These are phyloP conservation scores for Fraxinus albicans DNA, from an alignment of 305 asterid species.

Conservation along the genomic window DNA sequence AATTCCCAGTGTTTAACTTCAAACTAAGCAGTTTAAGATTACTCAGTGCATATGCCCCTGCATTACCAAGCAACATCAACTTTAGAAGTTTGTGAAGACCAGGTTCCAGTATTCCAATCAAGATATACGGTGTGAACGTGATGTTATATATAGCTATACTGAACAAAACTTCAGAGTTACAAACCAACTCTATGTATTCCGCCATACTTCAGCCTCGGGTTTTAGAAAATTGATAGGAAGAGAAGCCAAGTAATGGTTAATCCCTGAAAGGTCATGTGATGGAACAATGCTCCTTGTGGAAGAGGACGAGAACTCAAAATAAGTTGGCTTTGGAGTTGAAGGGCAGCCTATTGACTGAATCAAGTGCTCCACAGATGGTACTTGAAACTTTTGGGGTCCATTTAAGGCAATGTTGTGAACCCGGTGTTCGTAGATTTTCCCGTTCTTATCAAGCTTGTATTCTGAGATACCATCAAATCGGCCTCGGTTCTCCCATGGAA, in stretches of 20 bases:
- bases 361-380: slow-evolving; percentile 61
- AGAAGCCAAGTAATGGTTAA: slow-evolving; percentile 44
- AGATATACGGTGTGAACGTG: background rate
- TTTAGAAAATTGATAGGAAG: slow-evolving; percentile 32
- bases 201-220: slow-evolving; percentile 36
- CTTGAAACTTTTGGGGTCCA: slow-evolving; percentile 70
- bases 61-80: slow-evolving; percentile 5
- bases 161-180: slow-evolving; percentile 10
- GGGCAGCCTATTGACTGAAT: slow-evolving; percentile 63
- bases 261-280: slow-evolving; percentile 33
- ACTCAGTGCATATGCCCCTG: background rate
- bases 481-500: slow-evolving; percentile 89
- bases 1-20: slow-evolving; percentile 28
- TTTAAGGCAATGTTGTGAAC: slow-evolving; percentile 86
- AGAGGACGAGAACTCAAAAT: slow-evolving; percentile 54
- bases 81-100: background rate
- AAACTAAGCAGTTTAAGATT: slow-evolving; percentile 13
- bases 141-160: background rate
- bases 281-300: slow-evolving; percentile 32
- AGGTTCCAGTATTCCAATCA: background rate
- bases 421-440: slow-evolving; percentile 89
- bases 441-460: slow-evolving; percentile 88
- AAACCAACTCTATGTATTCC: slow-evolving; percentile 14
- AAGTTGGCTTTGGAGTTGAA: slow-evolving; percentile 93
- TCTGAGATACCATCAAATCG: slow-evolving; percentile 92